Evolutionary conservation across 257 asterid genomes (phyloP).

Genomic region (Apocynum venetum): DNA sequence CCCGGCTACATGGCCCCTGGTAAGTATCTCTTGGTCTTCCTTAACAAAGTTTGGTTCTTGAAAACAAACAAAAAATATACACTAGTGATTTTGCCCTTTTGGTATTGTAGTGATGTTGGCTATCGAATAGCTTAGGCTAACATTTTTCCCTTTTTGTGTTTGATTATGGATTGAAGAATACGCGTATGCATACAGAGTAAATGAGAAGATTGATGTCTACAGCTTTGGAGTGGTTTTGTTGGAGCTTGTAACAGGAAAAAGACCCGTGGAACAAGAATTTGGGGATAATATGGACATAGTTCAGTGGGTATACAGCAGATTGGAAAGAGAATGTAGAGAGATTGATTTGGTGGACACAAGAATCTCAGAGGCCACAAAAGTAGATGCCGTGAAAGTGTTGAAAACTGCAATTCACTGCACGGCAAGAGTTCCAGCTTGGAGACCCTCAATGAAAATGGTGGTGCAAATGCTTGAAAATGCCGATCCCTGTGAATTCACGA

Average conservation of each 20-base stretch:
- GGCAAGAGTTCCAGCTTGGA: constrained; percentile 25
- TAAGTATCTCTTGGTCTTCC: constrained; percentile 6
- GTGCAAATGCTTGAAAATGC: constrained; percentile 46
- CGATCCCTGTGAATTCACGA: constrained; percentile 28
- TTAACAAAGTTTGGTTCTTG: neutral
- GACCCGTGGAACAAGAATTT: constrained; percentile 31
- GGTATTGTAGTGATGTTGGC: neutral
- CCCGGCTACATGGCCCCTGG: constrained; percentile 50
- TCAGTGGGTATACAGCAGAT: constrained; percentile 32
- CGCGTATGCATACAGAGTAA: constrained; percentile 33
- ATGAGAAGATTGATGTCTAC: constrained; percentile 41
- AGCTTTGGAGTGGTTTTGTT: constrained; percentile 43
- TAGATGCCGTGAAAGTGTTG: constrained; percentile 35
- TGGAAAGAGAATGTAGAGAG: constrained; percentile 21
- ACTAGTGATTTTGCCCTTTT: neutral
- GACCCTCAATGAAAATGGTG: constrained; percentile 43
- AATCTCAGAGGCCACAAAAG: constrained; percentile 23
- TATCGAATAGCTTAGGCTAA: neutral
- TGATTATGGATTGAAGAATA: constrained; percentile 29
- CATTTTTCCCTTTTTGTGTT: neutral
- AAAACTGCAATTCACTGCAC: constrained; percentile 43
- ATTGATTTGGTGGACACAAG: constrained; percentile 29
- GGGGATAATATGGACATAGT: constrained; percentile 40
- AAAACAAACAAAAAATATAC: neutral
- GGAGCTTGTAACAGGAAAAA: constrained; percentile 42